Evolutionary conservation across 2,329 filamentous ascomycete genomes (phyloP).

Genomic region (Paraphaeosphaeria minitans): DNA sequence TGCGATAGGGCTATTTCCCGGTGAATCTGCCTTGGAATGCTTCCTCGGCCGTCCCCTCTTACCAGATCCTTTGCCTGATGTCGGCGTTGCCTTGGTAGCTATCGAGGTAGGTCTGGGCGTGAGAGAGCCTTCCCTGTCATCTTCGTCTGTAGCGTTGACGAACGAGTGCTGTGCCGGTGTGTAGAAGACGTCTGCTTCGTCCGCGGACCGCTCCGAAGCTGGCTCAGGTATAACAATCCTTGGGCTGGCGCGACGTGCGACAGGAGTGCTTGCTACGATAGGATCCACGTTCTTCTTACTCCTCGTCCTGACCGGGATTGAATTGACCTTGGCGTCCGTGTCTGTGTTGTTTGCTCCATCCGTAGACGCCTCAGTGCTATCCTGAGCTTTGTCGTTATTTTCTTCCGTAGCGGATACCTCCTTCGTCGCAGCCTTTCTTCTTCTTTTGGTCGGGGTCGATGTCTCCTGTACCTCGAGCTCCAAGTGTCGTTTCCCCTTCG

Average conservation of each 20-base stretch:
- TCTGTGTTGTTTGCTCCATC: slow-evolving; percentile 19
- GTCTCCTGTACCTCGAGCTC: slow-evolving; percentile 31
- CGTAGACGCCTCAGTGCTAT: neutral
- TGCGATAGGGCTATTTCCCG: slow-evolving; percentile 11
- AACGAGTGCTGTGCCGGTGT: slow-evolving; percentile 30
- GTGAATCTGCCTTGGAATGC: neutral
- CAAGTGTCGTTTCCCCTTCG: slow-evolving; percentile 34
- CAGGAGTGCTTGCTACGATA: slow-evolving; percentile 17
- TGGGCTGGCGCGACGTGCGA: slow-evolving; percentile 30
- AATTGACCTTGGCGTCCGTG: slow-evolving; percentile 19
- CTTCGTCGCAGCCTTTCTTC: slow-evolving; percentile 26
- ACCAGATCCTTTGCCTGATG: slow-evolving; percentile 23
- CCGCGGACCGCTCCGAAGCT: slow-evolving; percentile 17
- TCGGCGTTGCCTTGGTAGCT: slow-evolving; percentile 20
- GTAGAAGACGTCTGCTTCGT: slow-evolving; percentile 21
- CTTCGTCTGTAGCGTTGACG: slow-evolving; percentile 31
- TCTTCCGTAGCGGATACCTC: slow-evolving; percentile 15
- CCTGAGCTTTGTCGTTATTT: slow-evolving; percentile 12
- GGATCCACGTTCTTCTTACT: neutral
- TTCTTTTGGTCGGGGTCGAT: slow-evolving; percentile 35
- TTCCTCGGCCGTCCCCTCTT: slow-evolving; percentile 20
- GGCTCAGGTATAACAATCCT: slow-evolving; percentile 28
- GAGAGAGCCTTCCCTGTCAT: slow-evolving; percentile 27
- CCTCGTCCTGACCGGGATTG: slow-evolving; percentile 19
- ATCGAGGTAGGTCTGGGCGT: slow-evolving; percentile 27